Evolutionary conservation across 176 grass and related monocot species (phyloP).

Genomic region (Saccharum spontaneum): DNA sequence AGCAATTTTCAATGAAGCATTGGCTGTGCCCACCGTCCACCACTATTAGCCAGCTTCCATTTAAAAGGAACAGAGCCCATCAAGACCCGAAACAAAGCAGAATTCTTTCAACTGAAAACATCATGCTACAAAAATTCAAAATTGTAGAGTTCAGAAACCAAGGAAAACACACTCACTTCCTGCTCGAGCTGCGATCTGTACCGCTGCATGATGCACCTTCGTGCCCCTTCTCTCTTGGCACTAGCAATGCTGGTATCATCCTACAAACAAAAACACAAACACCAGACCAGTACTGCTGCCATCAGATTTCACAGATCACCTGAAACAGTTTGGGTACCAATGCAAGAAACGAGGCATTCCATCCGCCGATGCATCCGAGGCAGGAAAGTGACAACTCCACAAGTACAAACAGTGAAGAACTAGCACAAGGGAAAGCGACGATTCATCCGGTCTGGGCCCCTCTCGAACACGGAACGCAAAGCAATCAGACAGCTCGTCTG

Average conservation of each 20-base stretch:
- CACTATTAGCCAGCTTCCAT: not conserved
- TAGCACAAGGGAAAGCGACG: conserved; percentile 36
- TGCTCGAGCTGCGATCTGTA: conserved; percentile 78
- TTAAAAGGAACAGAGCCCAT: not conserved
- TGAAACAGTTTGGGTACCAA: not conserved
- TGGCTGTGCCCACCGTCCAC: not conserved
- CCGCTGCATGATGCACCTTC: conserved; percentile 35
- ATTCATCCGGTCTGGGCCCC: conserved; percentile 35
- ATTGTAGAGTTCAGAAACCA: not conserved
- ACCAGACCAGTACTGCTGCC: not conserved
- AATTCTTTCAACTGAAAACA: not conserved
- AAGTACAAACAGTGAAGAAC: conserved; percentile 18
- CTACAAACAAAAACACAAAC: conserved; percentile 31
- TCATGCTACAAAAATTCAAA: not conserved
- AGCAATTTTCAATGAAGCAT: not conserved
- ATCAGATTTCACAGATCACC: conserved; percentile 18
- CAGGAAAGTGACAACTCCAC: not conserved
- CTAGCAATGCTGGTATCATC: conserved; percentile 48
- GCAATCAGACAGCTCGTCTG: conserved; percentile 31
- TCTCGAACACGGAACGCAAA: conserved; percentile 16
- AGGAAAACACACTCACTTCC: conserved; percentile 62
- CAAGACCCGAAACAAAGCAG: not conserved
- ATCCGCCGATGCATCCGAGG: conserved; percentile 11
- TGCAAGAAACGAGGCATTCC: conserved; percentile 16
- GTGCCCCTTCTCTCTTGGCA: conserved; percentile 43